Evolutionary conservation across 75 land plant genomes (phyloP).

Genomic region (Picea sitchensis): DNA sequence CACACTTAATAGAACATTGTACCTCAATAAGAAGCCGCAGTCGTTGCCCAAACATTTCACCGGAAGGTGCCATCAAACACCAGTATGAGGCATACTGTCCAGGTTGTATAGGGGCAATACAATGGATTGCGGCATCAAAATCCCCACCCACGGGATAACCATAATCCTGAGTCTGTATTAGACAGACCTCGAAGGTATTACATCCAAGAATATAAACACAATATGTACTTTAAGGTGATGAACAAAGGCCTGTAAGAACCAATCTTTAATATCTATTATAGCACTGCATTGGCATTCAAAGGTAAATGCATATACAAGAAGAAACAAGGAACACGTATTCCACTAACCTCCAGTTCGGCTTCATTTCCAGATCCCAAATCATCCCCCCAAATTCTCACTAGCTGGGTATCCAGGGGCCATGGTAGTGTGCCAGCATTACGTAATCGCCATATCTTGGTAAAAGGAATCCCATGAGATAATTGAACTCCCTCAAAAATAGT

Average conservation of each 20-base stretch:
- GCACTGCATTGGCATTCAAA: too few species aligned
- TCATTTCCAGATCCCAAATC: constrained; percentile 33
- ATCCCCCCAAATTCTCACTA: constrained; percentile 79
- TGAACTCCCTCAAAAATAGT: constrained; percentile 74
- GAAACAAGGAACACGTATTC: background rate
- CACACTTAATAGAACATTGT: too few species aligned
- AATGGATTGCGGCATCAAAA: constrained; percentile 79
- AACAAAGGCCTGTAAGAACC: too few species aligned
- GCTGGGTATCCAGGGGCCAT: constrained; percentile 65
- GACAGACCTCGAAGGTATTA: background rate
- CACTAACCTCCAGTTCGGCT: constrained; percentile 56
- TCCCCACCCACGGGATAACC: constrained; percentile 56
- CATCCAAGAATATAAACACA: background rate
- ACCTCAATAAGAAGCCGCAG: constrained; percentile 93
- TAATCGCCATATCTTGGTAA: constrained; percentile 91
- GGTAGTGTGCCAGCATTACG: constrained; percentile 59
- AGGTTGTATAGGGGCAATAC: constrained; percentile 59
- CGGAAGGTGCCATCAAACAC: constrained; percentile 72
- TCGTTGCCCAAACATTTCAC: constrained; percentile 79
- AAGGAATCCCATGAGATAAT: constrained; percentile 57
- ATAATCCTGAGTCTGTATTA: constrained; percentile 47
- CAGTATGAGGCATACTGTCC: constrained; percentile 86
- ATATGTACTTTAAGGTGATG: too few species aligned
- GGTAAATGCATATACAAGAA: background rate
- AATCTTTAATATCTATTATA: too few species aligned